Evolutionary conservation across 805 yeast genomes (phyloP).

Genomic region (Candida ovalis): DNA sequence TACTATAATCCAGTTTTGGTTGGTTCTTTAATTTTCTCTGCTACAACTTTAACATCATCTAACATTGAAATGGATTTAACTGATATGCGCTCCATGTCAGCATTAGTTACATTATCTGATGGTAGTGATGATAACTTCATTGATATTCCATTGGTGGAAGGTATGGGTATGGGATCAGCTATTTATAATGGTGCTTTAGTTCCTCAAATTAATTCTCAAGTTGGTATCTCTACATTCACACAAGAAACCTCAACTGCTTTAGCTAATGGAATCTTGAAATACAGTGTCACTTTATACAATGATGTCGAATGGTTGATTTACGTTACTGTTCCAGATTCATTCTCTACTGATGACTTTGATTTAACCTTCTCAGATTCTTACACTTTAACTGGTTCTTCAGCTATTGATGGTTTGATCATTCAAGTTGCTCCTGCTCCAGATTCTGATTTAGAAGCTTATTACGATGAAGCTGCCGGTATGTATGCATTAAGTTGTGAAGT

Average conservation of each 20-base stretch:
- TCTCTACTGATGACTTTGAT: constrained; percentile 27
- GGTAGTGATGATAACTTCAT: constrained; percentile 33
- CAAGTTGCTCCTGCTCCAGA: constrained; percentile 48
- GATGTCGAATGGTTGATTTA: constrained; percentile 50
- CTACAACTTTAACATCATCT: constrained; percentile 40
- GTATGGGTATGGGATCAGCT: constrained; percentile 57
- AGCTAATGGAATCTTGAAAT: constrained; percentile 34
- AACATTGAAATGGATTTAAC: constrained; percentile 40
- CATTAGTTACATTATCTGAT: constrained; percentile 39
- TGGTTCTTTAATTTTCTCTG: constrained; percentile 54
- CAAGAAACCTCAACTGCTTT: constrained; percentile 30
- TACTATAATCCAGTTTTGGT: constrained; percentile 54
- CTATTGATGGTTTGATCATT: constrained; percentile 39
- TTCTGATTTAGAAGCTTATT: constrained; percentile 37
- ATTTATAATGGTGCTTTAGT: constrained; percentile 46
- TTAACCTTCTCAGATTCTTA: constrained; percentile 30
- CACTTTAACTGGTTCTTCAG: constrained; percentile 35
- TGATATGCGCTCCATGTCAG: constrained; percentile 50
- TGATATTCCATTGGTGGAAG: constrained; percentile 50
- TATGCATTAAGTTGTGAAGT: constrained; percentile 40
- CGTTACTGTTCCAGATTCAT: constrained; percentile 37
- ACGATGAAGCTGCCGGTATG: constrained; percentile 65
- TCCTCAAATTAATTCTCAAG: constrained; percentile 41
- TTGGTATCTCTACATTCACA: constrained; percentile 41
- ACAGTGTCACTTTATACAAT: constrained; percentile 35